A percentile compares a stretch with the other conserved stretches of the same genome.
These are phyloP conservation scores for Kazachstania sp. DNA, from an alignment of 1,139 yeast species.

Conservation along the genomic window DNA sequence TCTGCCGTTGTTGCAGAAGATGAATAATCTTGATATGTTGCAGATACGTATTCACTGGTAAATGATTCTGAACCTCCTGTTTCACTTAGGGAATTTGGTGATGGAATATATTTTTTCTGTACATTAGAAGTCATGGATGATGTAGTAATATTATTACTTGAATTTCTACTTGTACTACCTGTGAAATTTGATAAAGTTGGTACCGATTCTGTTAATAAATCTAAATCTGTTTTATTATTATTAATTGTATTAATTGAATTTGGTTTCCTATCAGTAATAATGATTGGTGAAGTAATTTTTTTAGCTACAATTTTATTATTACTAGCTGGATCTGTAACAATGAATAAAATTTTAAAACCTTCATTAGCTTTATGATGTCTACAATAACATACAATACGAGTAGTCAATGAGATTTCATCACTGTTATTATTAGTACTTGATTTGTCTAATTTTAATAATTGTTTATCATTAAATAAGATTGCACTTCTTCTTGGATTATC, in stretches of 20 bases:
- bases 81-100: slow-evolving; percentile 9
- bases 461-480: slow-evolving; percentile 82
- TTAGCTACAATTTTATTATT: slow-evolving; percentile 62
- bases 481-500: slow-evolving; percentile 69
- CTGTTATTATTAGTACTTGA: no score
- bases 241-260: neutral
- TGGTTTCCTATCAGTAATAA: slow-evolving; percentile 83
- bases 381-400: slow-evolving; percentile 90
- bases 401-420: slow-evolving; percentile 51
- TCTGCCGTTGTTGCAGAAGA: slow-evolving; percentile 3
- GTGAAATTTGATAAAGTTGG: slow-evolving; percentile 3
- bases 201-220: neutral
- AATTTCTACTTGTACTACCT: neutral
- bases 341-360: slow-evolving; percentile 69
- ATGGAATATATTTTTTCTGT: slow-evolving; percentile 4
- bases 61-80: slow-evolving; percentile 5
- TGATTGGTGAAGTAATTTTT: slow-evolving; percentile 59
- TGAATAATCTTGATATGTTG: slow-evolving; percentile 1
- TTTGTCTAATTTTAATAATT: slow-evolving; percentile 59
- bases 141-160: neutral
- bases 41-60: slow-evolving; percentile 3
- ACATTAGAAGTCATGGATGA: neutral
- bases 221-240: neutral
- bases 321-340: slow-evolving; percentile 52
- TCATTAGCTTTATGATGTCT: slow-evolving; percentile 81